Conservation (phyloP, 2,329 filamentous ascomycete species). For the Penicillium psychrosexuale region DNA sequence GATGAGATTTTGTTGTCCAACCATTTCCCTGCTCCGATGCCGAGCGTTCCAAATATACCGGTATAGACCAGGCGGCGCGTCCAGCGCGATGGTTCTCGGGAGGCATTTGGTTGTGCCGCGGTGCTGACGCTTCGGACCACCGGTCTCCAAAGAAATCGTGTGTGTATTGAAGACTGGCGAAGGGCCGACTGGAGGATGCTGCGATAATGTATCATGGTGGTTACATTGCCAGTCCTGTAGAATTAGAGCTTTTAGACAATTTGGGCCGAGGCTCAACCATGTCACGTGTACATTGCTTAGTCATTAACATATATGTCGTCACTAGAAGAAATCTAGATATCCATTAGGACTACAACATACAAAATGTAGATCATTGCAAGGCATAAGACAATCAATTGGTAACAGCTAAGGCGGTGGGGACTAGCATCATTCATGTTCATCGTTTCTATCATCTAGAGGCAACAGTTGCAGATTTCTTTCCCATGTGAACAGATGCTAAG, state of each 20-base stretch:
- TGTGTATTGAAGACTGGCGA: conserved; percentile 8
- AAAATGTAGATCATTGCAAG: neutral
- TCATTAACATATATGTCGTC: neutral
- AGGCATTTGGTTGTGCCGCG: conserved; percentile 14
- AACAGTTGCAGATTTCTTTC: conserved; percentile 5
- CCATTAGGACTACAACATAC: neutral
- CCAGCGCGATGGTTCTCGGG: conserved; percentile 29
- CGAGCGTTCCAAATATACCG: conserved; percentile 34
- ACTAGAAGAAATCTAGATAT: neutral
- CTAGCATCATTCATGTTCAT: conserved; percentile 20
- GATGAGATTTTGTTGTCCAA: conserved; percentile 23
- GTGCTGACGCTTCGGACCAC: conserved; percentile 22
- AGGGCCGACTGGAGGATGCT: conserved; percentile 24
- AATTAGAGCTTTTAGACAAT: neutral
- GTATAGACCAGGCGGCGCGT: conserved; percentile 36
- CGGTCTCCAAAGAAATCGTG: conserved; percentile 4
- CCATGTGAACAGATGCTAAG: neutral
- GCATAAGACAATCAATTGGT: neutral
- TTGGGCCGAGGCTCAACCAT: neutral
- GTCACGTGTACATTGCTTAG: neutral
- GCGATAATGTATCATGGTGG: conserved; percentile 28
- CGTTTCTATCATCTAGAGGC: conserved; percentile 27
- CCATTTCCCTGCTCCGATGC: conserved; percentile 26
- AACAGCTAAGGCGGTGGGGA: neutral
- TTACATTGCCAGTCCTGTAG: conserved; percentile 19